A percentile compares a stretch with the other conserved stretches of the same genome.
These are phyloP conservation scores for Tetrastigma voinierianum DNA, from an alignment of 164 flowering plant species.

Conservation along the genomic window DNA sequence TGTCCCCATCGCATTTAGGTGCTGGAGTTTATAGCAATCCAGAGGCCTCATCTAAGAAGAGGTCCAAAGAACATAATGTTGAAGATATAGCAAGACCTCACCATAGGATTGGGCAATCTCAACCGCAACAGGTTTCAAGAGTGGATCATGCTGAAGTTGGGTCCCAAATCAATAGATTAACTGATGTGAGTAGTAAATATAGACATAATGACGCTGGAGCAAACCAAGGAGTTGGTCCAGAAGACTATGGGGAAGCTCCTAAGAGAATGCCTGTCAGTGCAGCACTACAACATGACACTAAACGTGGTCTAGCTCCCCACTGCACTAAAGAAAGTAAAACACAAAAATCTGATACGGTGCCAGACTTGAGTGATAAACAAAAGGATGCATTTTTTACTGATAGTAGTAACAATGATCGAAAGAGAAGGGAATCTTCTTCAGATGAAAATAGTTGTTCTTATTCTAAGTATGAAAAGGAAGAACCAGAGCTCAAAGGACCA, in stretches of 20 bases:
- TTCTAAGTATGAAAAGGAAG: constrained; percentile 82
- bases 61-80: constrained; percentile 37
- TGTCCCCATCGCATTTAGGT: constrained; percentile 32
- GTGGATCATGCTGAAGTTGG: constrained; percentile 44
- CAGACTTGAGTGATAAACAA: constrained; percentile 34
- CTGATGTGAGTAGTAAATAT: constrained; percentile 38
- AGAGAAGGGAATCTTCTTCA: constrained; percentile 62
- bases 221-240: constrained; percentile 28
- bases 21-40: constrained; percentile 22
- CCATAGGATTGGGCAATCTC: constrained; percentile 26
- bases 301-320: constrained; percentile 27
- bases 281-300: constrained; percentile 41
- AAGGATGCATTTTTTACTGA: constrained; percentile 33
- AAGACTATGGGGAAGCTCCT: constrained; percentile 37
- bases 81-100: constrained; percentile 47
- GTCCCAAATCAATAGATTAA: constrained; percentile 31
- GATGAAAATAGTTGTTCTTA: constrained; percentile 66
- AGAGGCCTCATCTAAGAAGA: constrained; percentile 40
- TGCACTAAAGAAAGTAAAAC: constrained; percentile 41
- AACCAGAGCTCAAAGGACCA: constrained; percentile 84
- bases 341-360: constrained; percentile 31
- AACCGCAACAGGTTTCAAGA: constrained; percentile 33
- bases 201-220: constrained; percentile 37
- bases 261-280: constrained; percentile 29
- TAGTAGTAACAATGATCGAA: constrained; percentile 27